Evolutionary conservation across 441 rosid species (phyloP), one percentile per base, ranked within the genome.

Genomic region (Corymbia calophylla): DNA sequence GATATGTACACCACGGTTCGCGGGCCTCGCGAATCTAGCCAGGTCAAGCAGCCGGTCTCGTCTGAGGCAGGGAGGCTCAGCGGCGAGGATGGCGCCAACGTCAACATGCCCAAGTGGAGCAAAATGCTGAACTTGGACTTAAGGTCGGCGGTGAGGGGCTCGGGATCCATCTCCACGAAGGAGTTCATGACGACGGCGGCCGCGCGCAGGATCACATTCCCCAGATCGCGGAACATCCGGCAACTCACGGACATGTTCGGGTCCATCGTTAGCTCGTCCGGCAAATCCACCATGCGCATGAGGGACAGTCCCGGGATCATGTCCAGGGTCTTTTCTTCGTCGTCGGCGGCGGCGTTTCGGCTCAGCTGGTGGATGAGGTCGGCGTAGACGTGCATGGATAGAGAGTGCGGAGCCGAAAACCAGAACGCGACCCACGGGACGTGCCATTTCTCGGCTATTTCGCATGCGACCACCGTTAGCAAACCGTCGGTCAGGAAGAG

Each of bases 1-100:
- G 77, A 15, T 58, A 88, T 49, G 81, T 88, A 88, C 31, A 31
- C 89, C 68, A n/a, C 87, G 7, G 89, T 35, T 51, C n/a, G 51
- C 10, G 87, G 51, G 51, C 27, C 62, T 25, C 25, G 80, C 0
- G 18, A 12, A 35, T 88, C 87, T 80, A 88, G 87, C 89, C 86
- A 88, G 8, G 86, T 15, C 89, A 88, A 88, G 87, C 89, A 80
- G 55, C 89, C 89, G 27, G 87, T 48, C 70, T 88, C 51, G 77
- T 88, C 89, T 16, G 60, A 56, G 48, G 58, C 4, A 25, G 60
- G 64, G 27, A 55, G 18, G 58, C 64, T 44, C 44, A 7, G 60
- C 25, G 88, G 60, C 18, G 88, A 86, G 64, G 68, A 29, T 4
- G 25, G 53, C n/a, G 16, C 53, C 23, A 58, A n/a, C 21, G 77